Percentiles rank a stretch among this genome's conserved stretches.
phyloP scores from a whole-genome alignment of 179 eudicot genomes.

The Dionaea muscipula region DNA sequence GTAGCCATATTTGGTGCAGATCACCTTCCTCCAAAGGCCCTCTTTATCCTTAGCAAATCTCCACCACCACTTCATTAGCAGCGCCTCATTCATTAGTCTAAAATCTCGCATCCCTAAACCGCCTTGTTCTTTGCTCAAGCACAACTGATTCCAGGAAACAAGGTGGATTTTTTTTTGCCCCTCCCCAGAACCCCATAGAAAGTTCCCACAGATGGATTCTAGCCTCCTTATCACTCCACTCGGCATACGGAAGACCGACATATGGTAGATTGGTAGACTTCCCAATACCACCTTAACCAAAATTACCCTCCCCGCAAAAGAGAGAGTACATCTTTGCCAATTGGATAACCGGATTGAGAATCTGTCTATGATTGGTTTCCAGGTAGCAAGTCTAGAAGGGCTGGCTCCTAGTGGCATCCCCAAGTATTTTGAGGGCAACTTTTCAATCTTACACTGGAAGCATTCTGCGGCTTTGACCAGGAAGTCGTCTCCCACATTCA shows the following conservation, averaged over 20 bases:
- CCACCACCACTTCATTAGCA: background rate
- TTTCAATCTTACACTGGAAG: too few relatives aligned
- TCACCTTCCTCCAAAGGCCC: background rate
- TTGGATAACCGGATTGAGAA: too few relatives aligned
- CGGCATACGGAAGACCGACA: background rate
- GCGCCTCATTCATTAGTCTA: background rate
- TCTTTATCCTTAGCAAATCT: background rate
- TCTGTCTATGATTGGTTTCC: too few relatives aligned
- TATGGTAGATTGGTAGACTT: too few relatives aligned
- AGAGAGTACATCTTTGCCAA: too few relatives aligned
- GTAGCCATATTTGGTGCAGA: background rate
- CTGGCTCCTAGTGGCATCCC: too few relatives aligned
- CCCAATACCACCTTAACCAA: too few relatives aligned
- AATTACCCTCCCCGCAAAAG: too few relatives aligned
- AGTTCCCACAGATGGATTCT: background rate
- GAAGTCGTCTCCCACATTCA: too few relatives aligned
- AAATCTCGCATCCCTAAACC: background rate
- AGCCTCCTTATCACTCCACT: background rate
- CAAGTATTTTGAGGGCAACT: too few relatives aligned
- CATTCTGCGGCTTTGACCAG: too few relatives aligned
- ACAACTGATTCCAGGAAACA: background rate
- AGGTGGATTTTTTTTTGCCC: background rate
- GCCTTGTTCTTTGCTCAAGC: background rate
- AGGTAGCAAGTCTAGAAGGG: too few relatives aligned
- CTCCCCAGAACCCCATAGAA: background rate